phyloP scores from a whole-genome alignment of 2,329 filamentous ascomycete species.

The Fusarium pilosicola region DNA sequence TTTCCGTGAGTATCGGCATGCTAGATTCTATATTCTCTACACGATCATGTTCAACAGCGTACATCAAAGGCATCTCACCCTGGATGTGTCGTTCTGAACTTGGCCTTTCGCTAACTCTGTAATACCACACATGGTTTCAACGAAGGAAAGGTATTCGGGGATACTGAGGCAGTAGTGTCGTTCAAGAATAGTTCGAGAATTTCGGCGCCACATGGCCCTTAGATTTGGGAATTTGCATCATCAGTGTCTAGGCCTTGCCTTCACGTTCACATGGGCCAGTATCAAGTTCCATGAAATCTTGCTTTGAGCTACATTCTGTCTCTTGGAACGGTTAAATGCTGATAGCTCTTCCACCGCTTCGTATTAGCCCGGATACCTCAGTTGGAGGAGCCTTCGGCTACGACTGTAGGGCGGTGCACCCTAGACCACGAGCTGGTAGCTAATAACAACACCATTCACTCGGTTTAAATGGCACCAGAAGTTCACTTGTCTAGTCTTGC shows the following conservation, averaged over 20 bases:
- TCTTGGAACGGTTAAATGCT: fast-evolving
- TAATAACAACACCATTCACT: no score
- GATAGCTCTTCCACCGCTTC: background rate
- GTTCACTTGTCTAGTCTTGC: background rate
- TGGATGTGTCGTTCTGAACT: no score
- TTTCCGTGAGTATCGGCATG: no score
- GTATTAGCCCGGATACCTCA: background rate
- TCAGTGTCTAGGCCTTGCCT: background rate
- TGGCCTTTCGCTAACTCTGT: background rate
- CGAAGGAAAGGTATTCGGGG: background rate
- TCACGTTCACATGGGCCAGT: background rate
- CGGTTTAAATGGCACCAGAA: background rate
- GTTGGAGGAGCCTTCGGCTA: no score
- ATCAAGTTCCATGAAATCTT: fast-evolving
- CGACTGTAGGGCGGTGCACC: no score
- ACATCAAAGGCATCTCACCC: no score
- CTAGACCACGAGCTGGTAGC: no score
- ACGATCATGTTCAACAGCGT: no score
- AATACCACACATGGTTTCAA: background rate
- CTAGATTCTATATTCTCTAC: no score
- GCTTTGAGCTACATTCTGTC: background rate
- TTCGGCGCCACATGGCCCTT: no score
- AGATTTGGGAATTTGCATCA: background rate
- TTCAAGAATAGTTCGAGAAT: background rate
- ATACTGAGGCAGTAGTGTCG: background rate